Evolutionary conservation across 2,329 filamentous ascomycete genomes (phyloP).

Genomic region (Beauveria rudraprayagi): DNA sequence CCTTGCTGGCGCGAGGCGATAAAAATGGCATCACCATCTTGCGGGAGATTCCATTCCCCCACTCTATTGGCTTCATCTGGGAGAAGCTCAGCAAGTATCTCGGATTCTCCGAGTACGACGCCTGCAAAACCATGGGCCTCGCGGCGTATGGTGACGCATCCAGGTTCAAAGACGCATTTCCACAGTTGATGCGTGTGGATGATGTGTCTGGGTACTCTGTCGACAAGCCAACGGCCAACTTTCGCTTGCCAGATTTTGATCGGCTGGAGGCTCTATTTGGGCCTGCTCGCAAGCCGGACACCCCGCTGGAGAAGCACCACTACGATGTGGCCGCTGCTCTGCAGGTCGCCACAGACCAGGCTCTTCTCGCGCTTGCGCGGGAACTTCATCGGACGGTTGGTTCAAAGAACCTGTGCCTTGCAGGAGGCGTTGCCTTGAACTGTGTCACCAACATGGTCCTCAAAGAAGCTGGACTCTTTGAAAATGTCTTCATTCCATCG

Average conservation of each 20-base stretch:
- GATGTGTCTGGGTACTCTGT: neutral
- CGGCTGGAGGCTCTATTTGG: slow-evolving; percentile 2
- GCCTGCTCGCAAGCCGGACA: neutral
- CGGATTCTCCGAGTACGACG: slow-evolving; percentile 3
- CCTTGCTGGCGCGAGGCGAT: slow-evolving; percentile 11
- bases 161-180: neutral
- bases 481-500: neutral
- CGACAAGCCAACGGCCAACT: neutral
- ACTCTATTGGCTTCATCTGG: slow-evolving; percentile 6
- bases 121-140: slow-evolving; percentile 4
- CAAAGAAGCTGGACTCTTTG: slow-evolving; percentile 1
- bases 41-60: neutral
- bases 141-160: neutral
- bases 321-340: slow-evolving; percentile 4
- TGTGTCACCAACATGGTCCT: slow-evolving; percentile 4
- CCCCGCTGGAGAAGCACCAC: neutral
- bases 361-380: neutral
- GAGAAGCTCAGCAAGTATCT: slow-evolving; percentile 7
- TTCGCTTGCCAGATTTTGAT: slow-evolving; percentile 1
- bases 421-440: slow-evolving; percentile 3
- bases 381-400: neutral
- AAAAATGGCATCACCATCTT: slow-evolving; percentile 16
- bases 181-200: neutral
- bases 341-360: slow-evolving; percentile 4
- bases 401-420: slow-evolving; percentile 1